Base-by-base conservation (phyloP, 202 grass and related monocot species). In the Panicum virgatum region DNA sequence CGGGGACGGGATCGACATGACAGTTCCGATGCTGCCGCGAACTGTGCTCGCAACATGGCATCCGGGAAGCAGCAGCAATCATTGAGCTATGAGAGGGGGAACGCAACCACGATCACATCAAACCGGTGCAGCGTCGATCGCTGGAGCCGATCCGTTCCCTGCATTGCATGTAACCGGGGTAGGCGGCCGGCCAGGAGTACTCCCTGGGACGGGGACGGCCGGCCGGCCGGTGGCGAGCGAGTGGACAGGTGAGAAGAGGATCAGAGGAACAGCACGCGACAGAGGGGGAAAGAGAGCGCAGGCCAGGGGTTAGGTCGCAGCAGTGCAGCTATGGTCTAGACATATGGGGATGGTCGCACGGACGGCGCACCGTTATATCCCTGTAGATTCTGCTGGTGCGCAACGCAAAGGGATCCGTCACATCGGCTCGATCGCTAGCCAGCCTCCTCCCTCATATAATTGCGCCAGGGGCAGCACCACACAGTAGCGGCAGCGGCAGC, bases 311-410 rank as follows among this genome's bases (percentile, higher is more conserved):
- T 19, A 45, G 73, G 51, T 42, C 25, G 64, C 34, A 52, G 47
- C 74, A 37, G 45, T 45, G 66, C 53, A 43, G 48, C 32, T 14
- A 66, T 7, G n/a, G n/a, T n/a, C n/a, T n/a, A n/a, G n/a, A n/a
- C n/a, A n/a, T n/a, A n/a, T n/a, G 29, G 39, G 81, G 62, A 89
- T 74, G 73, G 79, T 68, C 77, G 83, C 83, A n/a, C n/a, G n/a
- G n/a, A n/a, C n/a, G n/a, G n/a, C n/a, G n/a, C n/a, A 89, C 83
- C 88, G 88, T 89, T 89, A 61, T n/a, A 52, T 78, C 83, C 59
- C 78, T 82, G 87, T 86, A 82, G 87, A 61, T 40, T 58, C 30
- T 37, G 34, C 48, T 20, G 59, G 32, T 32, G 32, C 32, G 32
- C 32, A 34, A 34, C 34, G 59, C 67, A 62, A n/a, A 39, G 37